A percentile compares a stretch with the other conserved stretches of the same genome.
These are phyloP conservation scores for Acacia crassicarpa DNA, from an alignment of 306 rosid species.

Conservation along the genomic window DNA sequence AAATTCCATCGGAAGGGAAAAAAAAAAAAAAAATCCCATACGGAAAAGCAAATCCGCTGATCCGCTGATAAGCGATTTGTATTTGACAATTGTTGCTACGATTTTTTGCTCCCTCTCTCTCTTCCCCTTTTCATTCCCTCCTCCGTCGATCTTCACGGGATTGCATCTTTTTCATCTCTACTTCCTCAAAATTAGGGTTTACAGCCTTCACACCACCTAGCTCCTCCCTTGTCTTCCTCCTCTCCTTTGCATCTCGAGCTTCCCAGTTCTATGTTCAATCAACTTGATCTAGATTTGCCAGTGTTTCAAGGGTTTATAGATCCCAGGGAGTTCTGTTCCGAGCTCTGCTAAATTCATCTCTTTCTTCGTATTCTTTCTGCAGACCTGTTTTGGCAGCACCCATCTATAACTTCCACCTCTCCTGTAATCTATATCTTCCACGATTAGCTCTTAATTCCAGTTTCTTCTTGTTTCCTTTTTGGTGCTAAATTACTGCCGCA, in stretches of 20 bases:
- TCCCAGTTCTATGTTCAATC: conserved; percentile 5
- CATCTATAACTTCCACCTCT: conserved; percentile 80
- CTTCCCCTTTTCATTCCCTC: not conserved
- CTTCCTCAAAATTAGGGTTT: conserved; percentile 70
- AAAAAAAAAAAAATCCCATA: too few species aligned
- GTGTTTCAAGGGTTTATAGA: conserved; percentile 56
- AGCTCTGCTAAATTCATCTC: conserved; percentile 23
- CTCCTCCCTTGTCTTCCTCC: not conserved
- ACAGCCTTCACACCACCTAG: conserved; percentile 17
- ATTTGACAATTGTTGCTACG: not conserved
- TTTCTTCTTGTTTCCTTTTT: not conserved
- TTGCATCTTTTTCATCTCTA: conserved; percentile 47
- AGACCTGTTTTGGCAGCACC: conserved; percentile 96
- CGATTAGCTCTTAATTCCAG: not conserved
- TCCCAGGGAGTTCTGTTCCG: conserved; percentile 43
- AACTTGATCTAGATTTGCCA: conserved; percentile 39
- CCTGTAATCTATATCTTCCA: too few species aligned
- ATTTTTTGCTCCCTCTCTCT: not conserved
- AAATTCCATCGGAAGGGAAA: too few species aligned
- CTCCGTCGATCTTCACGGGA: conserved; percentile 57
- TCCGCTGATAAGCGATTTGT: not conserved
- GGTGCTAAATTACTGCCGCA: not conserved
- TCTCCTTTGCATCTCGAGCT: conserved; percentile 29
- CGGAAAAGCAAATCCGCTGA: too few species aligned
- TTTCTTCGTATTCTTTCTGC: not conserved